These are phyloP conservation scores for Conoideocrella luteorostrata DNA, from an alignment of 2,329 filamentous ascomycete genomes.

Conservation along the genomic window DNA sequence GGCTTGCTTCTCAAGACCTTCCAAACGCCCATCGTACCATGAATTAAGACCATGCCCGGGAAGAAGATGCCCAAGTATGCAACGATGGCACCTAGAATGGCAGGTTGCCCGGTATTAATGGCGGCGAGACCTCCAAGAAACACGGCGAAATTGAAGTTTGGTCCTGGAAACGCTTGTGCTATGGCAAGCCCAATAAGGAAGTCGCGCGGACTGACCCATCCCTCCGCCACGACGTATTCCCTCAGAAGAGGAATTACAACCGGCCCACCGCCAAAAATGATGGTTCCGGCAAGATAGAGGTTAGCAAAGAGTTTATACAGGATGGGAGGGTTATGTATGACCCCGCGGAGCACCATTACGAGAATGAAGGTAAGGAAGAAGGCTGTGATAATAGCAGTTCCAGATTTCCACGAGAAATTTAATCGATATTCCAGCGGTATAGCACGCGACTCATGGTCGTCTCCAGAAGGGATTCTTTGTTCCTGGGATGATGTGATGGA, in stretches of 20 bases:
- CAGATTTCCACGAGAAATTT: constrained; percentile 39
- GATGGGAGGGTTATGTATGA: constrained; percentile 45
- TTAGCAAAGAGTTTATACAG: constrained; percentile 72
- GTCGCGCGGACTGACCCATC: constrained; percentile 66
- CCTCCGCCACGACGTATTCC: constrained; percentile 58
- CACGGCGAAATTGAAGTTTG: constrained; percentile 47
- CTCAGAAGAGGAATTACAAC: constrained; percentile 60
- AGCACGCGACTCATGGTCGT: too few species aligned
- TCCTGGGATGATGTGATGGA: too few species aligned
- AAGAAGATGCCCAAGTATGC: constrained; percentile 47
- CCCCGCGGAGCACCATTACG: constrained; percentile 46
- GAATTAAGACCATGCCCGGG: constrained; percentile 42
- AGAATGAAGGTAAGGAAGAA: constrained; percentile 53
- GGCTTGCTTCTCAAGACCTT: constrained; percentile 27
- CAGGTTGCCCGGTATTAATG: too few species aligned
- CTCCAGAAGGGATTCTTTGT: too few species aligned
- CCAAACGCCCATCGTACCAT: constrained; percentile 40
- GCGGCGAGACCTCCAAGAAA: too few species aligned
- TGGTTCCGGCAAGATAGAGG: constrained; percentile 66
- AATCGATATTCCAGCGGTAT: constrained; percentile 29
- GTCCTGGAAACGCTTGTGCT: constrained; percentile 59
- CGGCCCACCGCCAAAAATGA: too few species aligned
- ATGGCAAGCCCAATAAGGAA: constrained; percentile 68
- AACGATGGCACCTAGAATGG: constrained; percentile 40
- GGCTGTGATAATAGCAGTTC: constrained; percentile 31